phyloP scores from a whole-genome alignment of 345 rosid genomes.

The Gossypium stocksii region DNA sequence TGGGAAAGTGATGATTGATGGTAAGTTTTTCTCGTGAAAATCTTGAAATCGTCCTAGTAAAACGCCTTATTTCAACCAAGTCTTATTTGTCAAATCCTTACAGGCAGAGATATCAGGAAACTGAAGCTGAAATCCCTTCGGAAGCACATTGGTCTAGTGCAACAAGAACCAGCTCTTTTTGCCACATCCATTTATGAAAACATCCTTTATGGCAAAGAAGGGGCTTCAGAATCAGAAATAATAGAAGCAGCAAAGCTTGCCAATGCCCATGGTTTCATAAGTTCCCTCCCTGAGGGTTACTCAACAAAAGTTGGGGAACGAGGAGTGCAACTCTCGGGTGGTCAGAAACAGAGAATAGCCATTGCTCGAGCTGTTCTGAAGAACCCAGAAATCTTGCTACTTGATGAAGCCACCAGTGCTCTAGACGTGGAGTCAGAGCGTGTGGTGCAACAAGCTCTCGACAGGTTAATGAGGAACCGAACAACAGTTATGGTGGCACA shows the following conservation, averaged over 20 bases:
- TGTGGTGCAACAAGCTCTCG: slow-evolving; percentile 89
- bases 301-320: slow-evolving; percentile 84
- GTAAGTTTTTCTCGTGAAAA: slow-evolving; percentile 34
- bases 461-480: slow-evolving; percentile 67
- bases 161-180: slow-evolving; percentile 94
- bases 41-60: neutral
- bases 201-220: slow-evolving; percentile 83
- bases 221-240: slow-evolving; percentile 71
- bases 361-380: slow-evolving; percentile 86
- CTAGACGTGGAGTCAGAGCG: slow-evolving; percentile 80
- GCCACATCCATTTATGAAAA: slow-evolving; percentile 81
- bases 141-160: slow-evolving; percentile 79
- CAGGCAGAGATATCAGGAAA: slow-evolving; percentile 73
- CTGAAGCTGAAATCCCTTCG: slow-evolving; percentile 65
- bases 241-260: slow-evolving; percentile 78
- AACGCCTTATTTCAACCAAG: neutral
- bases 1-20: slow-evolving; percentile 84
- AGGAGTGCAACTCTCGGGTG: slow-evolving; percentile 88
- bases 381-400: slow-evolving; percentile 79
- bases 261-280: slow-evolving; percentile 81
- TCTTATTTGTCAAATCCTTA: neutral
- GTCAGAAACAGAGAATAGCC: slow-evolving; percentile 88
- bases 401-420: slow-evolving; percentile 95
- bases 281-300: slow-evolving; percentile 85
- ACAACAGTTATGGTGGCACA: slow-evolving; percentile 94